Conservation (phyloP, 805 yeast species). For the Kazachstania africana region DNA sequence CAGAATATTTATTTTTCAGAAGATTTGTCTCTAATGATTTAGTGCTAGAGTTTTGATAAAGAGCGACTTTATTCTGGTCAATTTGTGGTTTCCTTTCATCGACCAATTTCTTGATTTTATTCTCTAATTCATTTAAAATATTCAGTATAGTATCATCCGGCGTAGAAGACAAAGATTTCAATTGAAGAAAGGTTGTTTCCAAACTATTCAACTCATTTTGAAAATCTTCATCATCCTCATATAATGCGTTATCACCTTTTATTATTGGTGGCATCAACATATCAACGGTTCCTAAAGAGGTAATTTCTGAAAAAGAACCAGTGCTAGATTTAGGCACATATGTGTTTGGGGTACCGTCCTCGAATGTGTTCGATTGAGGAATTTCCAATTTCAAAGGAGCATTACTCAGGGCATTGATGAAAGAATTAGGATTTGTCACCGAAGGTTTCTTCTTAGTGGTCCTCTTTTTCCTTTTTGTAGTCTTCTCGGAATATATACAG, state of each 20-base stretch:
- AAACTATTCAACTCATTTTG: slow-evolving; percentile 11
- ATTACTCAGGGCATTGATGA: neutral
- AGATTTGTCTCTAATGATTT: slow-evolving; percentile 20
- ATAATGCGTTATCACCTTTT: slow-evolving; percentile 3
- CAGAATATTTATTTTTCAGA: slow-evolving; percentile 18
- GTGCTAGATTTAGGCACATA: too few species aligned
- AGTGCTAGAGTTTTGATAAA: slow-evolving; percentile 1
- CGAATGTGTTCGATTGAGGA: neutral
- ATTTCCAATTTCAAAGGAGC: neutral
- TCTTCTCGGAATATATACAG: slow-evolving; percentile 11
- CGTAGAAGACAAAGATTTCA: slow-evolving; percentile 5
- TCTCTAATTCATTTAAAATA: slow-evolving; percentile 7
- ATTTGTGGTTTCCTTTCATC: slow-evolving; percentile 15
- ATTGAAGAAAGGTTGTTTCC: slow-evolving; percentile 8
- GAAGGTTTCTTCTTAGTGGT: neutral
- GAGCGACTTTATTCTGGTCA: slow-evolving; percentile 5
- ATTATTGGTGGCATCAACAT: slow-evolving; percentile 1
- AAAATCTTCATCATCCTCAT: slow-evolving; percentile 11
- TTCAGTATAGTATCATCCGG: neutral
- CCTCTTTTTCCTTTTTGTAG: neutral
- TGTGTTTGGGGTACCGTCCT: neutral
- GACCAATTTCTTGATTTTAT: slow-evolving; percentile 8
- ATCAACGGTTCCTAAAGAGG: neutral
- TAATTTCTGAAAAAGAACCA: too few species aligned
- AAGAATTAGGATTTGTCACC: neutral